Percentiles rank a stretch among this genome's conserved stretches.
phyloP scores from a whole-genome alignment of 345 rosid genomes.

The Hypericum perforatum region DNA sequence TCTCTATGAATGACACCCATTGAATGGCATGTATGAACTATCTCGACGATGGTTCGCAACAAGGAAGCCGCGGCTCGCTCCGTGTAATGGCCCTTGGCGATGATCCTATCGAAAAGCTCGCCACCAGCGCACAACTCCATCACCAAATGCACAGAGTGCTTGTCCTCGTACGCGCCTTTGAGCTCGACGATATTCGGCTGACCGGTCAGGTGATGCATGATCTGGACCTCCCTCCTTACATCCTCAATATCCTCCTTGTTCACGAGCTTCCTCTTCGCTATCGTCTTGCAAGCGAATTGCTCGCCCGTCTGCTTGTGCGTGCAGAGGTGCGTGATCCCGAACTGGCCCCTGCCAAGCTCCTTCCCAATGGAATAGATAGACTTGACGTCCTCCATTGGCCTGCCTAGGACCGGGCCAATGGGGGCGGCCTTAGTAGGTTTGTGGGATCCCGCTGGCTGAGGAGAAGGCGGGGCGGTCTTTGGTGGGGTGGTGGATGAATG shows the following conservation, averaged over 20 bases:
- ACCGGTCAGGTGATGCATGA: constrained; percentile 85
- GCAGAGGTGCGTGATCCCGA: constrained; percentile 81
- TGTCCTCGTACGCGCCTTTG: constrained; percentile 91
- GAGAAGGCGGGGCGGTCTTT: background rate
- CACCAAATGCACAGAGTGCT: constrained; percentile 83
- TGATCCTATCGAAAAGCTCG: constrained; percentile 80
- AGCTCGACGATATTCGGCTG: constrained; percentile 87
- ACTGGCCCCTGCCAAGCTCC: constrained; percentile 86
- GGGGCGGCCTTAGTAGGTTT: background rate
- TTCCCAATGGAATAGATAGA: constrained; percentile 59
- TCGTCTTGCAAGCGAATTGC: constrained; percentile 86
- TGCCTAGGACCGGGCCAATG: constrained; percentile 63
- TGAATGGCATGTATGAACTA: constrained; percentile 78
- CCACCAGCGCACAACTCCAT: constrained; percentile 97
- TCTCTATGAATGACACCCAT: constrained; percentile 96
- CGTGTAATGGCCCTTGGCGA: constrained; percentile 84
- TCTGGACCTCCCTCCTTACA: constrained; percentile 85
- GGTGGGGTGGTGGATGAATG: background rate
- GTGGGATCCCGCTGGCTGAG: background rate
- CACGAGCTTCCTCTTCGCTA: constrained; percentile 72
- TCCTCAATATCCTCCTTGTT: constrained; percentile 92
- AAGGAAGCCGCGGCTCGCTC: constrained; percentile 89
- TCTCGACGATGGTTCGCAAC: constrained; percentile 77
- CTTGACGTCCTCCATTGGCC: constrained; percentile 87
- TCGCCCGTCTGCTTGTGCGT: constrained; percentile 59